Evolutionary conservation across 1,284 basidiomycete species (phyloP).

Genomic region (Heterobasidion irregulare): DNA sequence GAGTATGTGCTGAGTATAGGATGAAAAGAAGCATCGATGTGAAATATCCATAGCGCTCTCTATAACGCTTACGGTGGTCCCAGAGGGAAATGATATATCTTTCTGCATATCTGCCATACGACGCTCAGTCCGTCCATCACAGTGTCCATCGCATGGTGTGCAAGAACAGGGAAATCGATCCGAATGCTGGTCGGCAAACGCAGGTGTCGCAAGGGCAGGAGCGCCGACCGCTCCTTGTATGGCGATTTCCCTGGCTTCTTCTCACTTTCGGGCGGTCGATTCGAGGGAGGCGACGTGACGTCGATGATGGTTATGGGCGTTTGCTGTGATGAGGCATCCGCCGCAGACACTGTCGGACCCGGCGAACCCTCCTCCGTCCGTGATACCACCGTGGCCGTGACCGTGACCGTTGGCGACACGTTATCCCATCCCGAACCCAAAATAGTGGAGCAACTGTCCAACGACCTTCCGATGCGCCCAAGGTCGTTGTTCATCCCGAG

Average conservation of each 20-base stretch:
- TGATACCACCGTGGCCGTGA: constrained; percentile 11
- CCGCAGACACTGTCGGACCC: neutral
- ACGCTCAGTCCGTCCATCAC: constrained; percentile 17
- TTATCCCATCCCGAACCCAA: constrained; percentile 1
- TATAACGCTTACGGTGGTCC: constrained; percentile 18
- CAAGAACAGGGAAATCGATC: constrained; percentile 17
- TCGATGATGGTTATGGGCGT: constrained; percentile 11
- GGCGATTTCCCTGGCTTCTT: neutral
- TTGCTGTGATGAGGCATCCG: neutral
- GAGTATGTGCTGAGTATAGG: neutral
- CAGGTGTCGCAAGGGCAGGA: neutral
- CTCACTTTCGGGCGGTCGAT: neutral
- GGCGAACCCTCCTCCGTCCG: neutral
- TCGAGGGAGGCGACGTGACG: constrained; percentile 4
- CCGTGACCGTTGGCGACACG: constrained; percentile 4
- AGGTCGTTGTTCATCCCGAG: constrained; percentile 27
- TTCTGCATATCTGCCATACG: constrained; percentile 21
- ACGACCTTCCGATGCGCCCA: constrained; percentile 23
- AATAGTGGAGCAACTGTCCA: constrained; percentile 18
- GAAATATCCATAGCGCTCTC: too few relatives aligned
- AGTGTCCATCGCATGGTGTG: constrained; percentile 13
- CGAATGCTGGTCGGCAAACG: constrained; percentile 11
- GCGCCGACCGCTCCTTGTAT: neutral
- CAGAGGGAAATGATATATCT: constrained; percentile 23
- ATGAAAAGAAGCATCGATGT: neutral